Percentiles rank a stretch among this genome's conserved stretches.
These are phyloP conservation scores for Exophiala dermatitidis DNA, from an alignment of 2,329 filamentous ascomycete genomes.

Conservation along the genomic window DNA sequence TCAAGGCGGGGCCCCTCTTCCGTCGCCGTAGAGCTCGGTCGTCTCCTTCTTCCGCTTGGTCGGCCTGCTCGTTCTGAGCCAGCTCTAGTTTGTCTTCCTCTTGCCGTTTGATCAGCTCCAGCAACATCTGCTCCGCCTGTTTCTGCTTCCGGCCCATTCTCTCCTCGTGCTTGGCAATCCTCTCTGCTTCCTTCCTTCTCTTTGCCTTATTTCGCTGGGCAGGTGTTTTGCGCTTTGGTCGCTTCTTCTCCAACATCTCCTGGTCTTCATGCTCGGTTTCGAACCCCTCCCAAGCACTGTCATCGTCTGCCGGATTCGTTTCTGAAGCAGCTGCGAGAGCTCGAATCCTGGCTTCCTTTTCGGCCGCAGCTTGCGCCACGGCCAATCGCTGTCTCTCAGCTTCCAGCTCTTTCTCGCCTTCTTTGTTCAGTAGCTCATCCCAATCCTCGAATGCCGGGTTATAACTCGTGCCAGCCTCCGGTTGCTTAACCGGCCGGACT, in stretches of 20 bases:
- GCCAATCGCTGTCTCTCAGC: constrained; percentile 69
- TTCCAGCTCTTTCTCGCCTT: constrained; percentile 71
- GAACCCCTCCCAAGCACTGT: constrained; percentile 84
- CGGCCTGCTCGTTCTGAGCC: constrained; percentile 33
- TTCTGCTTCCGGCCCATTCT: constrained; percentile 65
- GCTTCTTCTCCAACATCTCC: constrained; percentile 63
- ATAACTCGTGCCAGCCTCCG: constrained; percentile 79
- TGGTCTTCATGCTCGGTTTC: constrained; percentile 72
- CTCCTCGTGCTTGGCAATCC: constrained; percentile 65
- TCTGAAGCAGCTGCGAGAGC: constrained; percentile 71
- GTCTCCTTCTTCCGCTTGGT: constrained; percentile 44
- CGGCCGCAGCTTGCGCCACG: constrained; percentile 47
- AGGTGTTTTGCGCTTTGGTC: constrained; percentile 76
- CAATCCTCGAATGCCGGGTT: constrained; percentile 87
- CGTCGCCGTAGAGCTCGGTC: constrained; percentile 17
- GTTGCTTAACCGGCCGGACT: constrained; percentile 70
- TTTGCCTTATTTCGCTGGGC: constrained; percentile 81
- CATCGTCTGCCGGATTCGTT: constrained; percentile 71
- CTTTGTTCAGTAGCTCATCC: constrained; percentile 63
- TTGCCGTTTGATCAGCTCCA: constrained; percentile 36
- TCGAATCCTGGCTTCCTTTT: constrained; percentile 61
- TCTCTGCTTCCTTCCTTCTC: constrained; percentile 80
- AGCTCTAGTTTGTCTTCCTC: constrained; percentile 47
- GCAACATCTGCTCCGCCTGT: constrained; percentile 58
- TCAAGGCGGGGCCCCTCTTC: constrained; percentile 15